Evolutionary conservation across 768 basidiomycete species (phyloP).

Genomic region (Tulasnella sp.): DNA sequence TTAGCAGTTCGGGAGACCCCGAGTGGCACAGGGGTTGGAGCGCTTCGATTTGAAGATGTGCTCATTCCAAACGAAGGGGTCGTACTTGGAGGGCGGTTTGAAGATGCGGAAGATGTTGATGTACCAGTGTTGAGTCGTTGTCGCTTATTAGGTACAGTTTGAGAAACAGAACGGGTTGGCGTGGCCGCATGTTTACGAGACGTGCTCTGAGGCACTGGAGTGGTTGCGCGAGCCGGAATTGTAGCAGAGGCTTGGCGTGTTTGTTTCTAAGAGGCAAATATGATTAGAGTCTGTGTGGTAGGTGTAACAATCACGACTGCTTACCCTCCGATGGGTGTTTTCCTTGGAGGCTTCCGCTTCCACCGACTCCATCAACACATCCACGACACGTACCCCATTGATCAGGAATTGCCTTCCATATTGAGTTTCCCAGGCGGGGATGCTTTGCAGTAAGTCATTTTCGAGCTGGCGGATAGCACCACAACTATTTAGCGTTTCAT

Average conservation of each 20-base stretch:
- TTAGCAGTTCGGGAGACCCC: too few species aligned
- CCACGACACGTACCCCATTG: conserved; percentile 68
- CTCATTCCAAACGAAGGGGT: background rate
- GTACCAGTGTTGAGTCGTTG: background rate
- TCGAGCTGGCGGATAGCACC: conserved; percentile 47
- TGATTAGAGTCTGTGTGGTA: too few species aligned
- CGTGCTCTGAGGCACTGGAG: conserved; percentile 3
- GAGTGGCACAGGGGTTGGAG: too few species aligned
- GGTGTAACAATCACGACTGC: too few species aligned
- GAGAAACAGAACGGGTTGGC: too few species aligned
- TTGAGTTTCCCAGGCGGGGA: conserved; percentile 79
- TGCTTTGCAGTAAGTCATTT: conserved; percentile 60
- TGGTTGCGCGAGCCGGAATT: conserved; percentile 8
- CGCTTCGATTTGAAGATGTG: background rate
- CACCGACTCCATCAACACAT: conserved; percentile 58
- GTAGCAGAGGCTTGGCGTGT: background rate
- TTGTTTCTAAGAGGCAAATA: background rate
- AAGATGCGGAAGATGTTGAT: background rate
- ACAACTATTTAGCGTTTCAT: background rate
- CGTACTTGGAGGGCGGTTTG: background rate
- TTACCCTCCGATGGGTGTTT: conserved; percentile 3
- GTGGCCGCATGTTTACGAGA: conserved; percentile 11
- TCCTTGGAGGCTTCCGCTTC: conserved; percentile 31
- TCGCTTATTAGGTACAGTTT: background rate
- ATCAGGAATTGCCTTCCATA: conserved; percentile 67